phyloP scores from a whole-genome alignment of 495 filamentous ascomycete species.

The Tuber melanosporum region DNA sequence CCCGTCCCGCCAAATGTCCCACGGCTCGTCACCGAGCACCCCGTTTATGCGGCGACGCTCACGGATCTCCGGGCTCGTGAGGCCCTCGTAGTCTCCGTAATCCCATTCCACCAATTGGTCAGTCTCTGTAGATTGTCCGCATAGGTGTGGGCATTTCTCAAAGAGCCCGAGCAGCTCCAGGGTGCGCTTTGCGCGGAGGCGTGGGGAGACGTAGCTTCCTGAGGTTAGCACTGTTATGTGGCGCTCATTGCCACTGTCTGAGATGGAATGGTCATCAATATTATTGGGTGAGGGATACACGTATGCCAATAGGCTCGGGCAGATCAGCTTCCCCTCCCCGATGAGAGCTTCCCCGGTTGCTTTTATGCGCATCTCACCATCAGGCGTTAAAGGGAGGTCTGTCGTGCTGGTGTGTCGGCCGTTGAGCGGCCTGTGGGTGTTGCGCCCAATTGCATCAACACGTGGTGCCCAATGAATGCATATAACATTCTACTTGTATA shows the following conservation, averaged over 20 bases:
- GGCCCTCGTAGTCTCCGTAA: constrained; percentile 90
- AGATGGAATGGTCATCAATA: background rate
- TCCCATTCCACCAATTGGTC: constrained; percentile 88
- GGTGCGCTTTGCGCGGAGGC: constrained; percentile 80
- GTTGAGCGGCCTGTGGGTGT: constrained; percentile 62
- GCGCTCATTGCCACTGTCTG: background rate
- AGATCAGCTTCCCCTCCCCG: constrained; percentile 77
- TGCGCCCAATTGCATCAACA: constrained; percentile 5
- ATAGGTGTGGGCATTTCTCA: constrained; percentile 20
- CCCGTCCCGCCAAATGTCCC: constrained; percentile 70
- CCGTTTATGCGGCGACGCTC: constrained; percentile 54
- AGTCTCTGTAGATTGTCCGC: constrained; percentile 47
- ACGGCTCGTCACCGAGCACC: constrained; percentile 52
- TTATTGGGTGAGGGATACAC: constrained; percentile 44
- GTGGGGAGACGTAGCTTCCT: constrained; percentile 69
- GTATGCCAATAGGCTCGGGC: constrained; percentile 73
- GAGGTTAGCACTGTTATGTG: background rate
- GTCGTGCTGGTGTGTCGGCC: constrained; percentile 82
- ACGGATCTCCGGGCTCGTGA: constrained; percentile 67
- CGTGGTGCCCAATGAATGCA: background rate
- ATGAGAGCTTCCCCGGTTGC: constrained; percentile 81
- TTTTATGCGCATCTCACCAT: constrained; percentile 76
- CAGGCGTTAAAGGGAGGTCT: constrained; percentile 77
- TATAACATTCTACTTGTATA: background rate
- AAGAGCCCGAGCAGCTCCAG: constrained; percentile 71